Conservation (phyloP, 2,329 filamentous ascomycete genomes). For the Tolypocladium amazonense region DNA sequence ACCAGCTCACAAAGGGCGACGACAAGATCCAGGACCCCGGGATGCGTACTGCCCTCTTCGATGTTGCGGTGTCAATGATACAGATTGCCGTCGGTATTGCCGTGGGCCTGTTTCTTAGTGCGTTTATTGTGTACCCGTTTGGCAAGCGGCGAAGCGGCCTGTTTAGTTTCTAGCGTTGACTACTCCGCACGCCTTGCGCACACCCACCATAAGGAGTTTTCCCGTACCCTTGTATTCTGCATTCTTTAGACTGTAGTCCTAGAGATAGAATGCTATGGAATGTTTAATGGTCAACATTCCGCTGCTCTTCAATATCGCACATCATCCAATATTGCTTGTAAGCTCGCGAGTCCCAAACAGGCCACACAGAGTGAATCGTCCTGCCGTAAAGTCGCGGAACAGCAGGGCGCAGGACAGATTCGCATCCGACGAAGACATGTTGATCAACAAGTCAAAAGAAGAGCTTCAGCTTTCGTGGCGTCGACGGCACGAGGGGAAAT, state of each 20-base stretch:
- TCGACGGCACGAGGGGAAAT: too few species aligned
- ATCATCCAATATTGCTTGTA: neutral
- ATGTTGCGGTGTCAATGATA: constrained; percentile 38
- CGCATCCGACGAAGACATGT: too few species aligned
- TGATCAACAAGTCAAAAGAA: too few species aligned
- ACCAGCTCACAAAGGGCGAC: constrained; percentile 30
- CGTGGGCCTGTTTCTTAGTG: constrained; percentile 38
- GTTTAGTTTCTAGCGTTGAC: constrained; percentile 30
- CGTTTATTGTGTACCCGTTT: constrained; percentile 36
- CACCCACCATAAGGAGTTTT: neutral
- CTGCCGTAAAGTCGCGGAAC: too few species aligned
- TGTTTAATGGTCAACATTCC: too few species aligned
- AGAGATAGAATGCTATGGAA: too few species aligned
- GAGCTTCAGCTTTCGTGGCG: too few species aligned
- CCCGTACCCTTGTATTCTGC: neutral
- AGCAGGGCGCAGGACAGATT: too few species aligned
- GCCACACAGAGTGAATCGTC: too few species aligned
- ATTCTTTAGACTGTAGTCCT: neutral
- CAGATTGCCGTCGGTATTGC: constrained; percentile 43
- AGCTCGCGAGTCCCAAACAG: too few species aligned
- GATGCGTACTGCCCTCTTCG: constrained; percentile 23
- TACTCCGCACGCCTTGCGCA: neutral
- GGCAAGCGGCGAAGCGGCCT: constrained; percentile 38
- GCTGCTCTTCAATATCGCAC: neutral
- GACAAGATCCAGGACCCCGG: constrained; percentile 23